A percentile compares a stretch with the other conserved stretches of the same genome.
phyloP scores from a whole-genome alignment of 106 monocot species.

The Narthecium ossifragum region DNA sequence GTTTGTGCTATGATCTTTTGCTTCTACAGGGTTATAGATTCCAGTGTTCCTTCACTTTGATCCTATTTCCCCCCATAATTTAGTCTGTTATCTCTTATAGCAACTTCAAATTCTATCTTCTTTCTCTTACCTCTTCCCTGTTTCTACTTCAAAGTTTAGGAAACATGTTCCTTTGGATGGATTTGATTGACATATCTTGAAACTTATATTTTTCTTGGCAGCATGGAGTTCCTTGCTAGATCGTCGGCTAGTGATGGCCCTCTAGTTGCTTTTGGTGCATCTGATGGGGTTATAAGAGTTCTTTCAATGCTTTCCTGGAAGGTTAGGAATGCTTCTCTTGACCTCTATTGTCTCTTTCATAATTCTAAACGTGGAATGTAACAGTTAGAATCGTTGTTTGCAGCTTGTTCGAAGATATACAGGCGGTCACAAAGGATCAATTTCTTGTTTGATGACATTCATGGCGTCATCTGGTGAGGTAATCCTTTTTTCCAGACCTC shows the following conservation, averaged over 20 bases:
- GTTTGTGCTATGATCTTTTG: not conserved
- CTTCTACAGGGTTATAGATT: no score
- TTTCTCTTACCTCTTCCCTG: no score
- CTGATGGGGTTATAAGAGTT: conserved; percentile 97
- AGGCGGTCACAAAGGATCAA: conserved; percentile 96
- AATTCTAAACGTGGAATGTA: conserved; percentile 1
- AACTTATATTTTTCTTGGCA: conserved; percentile 27
- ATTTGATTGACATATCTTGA: no score
- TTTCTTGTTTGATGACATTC: conserved; percentile 92
- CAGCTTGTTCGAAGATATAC: conserved; percentile 96
- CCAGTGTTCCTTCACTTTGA: no score
- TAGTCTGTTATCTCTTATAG: no score
- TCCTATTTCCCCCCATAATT: no score
- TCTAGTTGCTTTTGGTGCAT: conserved; percentile 91
- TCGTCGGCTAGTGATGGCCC: conserved; percentile 75
- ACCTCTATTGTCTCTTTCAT: not conserved
- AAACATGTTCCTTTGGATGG: no score
- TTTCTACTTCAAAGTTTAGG: no score
- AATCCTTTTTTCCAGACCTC: no score
- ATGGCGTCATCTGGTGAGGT: conserved; percentile 96
- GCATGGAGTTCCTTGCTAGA: conserved; percentile 95
- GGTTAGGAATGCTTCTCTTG: conserved; percentile 31
- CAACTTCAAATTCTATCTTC: no score
- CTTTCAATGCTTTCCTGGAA: conserved; percentile 99
- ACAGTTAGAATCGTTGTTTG: conserved; percentile 7